Conservation (phyloP, 2,329 filamentous ascomycete genomes). For the Fulvia fulva region DNA sequence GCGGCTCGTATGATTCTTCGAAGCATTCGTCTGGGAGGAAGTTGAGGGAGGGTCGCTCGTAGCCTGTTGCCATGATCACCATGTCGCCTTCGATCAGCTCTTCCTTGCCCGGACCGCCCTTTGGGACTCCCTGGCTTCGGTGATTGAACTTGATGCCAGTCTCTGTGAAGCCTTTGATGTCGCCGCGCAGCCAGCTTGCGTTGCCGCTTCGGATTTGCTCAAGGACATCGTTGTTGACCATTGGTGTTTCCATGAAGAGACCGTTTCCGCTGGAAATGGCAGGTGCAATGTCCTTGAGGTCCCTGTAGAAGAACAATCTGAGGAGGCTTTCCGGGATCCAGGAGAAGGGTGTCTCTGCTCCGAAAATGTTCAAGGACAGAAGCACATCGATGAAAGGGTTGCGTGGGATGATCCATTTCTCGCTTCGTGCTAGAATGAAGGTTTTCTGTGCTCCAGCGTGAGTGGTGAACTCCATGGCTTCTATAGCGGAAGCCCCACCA, state of each 20-base stretch:
- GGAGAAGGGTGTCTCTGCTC: conserved; percentile 63
- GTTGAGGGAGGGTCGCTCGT: conserved; percentile 65
- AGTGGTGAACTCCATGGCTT: conserved; percentile 75
- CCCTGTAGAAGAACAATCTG: conserved; percentile 76
- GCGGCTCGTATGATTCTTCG: conserved; percentile 67
- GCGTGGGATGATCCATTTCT: conserved; percentile 51
- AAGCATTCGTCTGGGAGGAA: conserved; percentile 75
- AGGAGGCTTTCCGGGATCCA: conserved; percentile 75
- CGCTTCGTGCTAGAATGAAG: conserved; percentile 62
- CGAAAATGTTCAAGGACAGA: conserved; percentile 73
- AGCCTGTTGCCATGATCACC: conserved; percentile 80
- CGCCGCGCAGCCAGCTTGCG: conserved; percentile 76
- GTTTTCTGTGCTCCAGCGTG: conserved; percentile 63
- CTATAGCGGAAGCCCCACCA: conserved; percentile 75
- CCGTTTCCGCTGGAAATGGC: conserved; percentile 53
- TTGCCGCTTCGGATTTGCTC: conserved; percentile 66
- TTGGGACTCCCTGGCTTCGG: conserved; percentile 66
- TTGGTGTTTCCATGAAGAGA: conserved; percentile 78
- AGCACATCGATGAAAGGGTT: conserved; percentile 71
- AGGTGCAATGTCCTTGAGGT: conserved; percentile 70
- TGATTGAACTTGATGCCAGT: conserved; percentile 65
- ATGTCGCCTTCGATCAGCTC: conserved; percentile 68
- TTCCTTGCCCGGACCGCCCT: conserved; percentile 67
- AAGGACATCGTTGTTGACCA: conserved; percentile 79
- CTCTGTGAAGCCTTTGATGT: conserved; percentile 64